These are phyloP conservation scores for Tetrahymena borealis DNA, from an alignment of 73 alveolate species.

Conservation along the genomic window DNA sequence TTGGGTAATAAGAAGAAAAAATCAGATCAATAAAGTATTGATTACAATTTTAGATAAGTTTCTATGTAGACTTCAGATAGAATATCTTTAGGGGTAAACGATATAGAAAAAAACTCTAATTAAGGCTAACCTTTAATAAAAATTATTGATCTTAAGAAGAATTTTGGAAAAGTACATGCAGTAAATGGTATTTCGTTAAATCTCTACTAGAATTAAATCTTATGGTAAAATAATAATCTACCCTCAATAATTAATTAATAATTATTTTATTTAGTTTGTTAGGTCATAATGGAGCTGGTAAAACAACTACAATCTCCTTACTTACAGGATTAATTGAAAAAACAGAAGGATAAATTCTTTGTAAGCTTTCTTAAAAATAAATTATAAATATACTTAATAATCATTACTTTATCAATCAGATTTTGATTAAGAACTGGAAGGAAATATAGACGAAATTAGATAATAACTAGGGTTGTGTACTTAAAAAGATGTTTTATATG, in stretches of 20 bases:
- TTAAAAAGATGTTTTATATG: constrained; percentile 95
- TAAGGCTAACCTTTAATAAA: constrained; percentile 1
- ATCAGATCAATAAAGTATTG: too few species aligned
- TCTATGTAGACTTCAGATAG: neutral
- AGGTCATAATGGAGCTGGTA: constrained; percentile 99
- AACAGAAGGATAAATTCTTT: constrained; percentile 49
- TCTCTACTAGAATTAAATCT: constrained; percentile 6
- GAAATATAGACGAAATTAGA: constrained; percentile 66
- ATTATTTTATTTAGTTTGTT: constrained; percentile 48
- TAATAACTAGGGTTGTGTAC: constrained; percentile 95
- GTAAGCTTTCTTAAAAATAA: neutral
- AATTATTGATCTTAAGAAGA: constrained; percentile 6
- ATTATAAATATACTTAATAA: neutral
- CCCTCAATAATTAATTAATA: constrained; percentile 60
- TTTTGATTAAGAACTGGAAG: constrained; percentile 49
- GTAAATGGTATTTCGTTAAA: constrained; percentile 66
- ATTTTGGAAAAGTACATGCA: constrained; percentile 72
- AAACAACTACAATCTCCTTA: constrained; percentile 92
- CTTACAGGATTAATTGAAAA: constrained; percentile 65
- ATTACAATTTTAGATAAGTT: too few species aligned
- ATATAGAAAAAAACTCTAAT: too few species aligned
- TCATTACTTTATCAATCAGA: neutral
- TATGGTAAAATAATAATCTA: neutral
- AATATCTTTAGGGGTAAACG: too few species aligned
- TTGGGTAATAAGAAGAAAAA: neutral